Conservation (phyloP, 371 early-diverging fungal species). For the Scutellospora calospora region DNA sequence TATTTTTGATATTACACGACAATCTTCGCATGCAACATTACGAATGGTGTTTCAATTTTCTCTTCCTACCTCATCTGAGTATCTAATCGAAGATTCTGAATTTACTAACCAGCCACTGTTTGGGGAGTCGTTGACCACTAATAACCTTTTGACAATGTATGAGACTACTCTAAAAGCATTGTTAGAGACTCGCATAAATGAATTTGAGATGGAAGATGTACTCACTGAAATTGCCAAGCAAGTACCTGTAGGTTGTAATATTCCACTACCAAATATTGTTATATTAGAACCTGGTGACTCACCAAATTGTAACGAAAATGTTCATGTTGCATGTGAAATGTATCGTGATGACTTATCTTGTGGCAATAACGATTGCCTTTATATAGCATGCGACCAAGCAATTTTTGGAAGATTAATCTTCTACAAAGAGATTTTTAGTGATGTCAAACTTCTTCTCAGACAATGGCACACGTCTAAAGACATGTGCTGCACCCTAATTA, state of each 20-base stretch:
- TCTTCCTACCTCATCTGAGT: too few species aligned
- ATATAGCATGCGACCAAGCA: slow-evolving; percentile 6
- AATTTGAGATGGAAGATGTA: neutral
- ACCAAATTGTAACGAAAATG: neutral
- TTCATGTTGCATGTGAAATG: neutral
- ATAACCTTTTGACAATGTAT: too few species aligned
- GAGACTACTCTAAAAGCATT: too few species aligned
- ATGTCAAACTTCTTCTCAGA: slow-evolving; percentile 7
- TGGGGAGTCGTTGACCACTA: too few species aligned
- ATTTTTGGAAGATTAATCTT: slow-evolving; percentile 17
- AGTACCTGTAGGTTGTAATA: neutral
- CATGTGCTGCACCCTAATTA: slow-evolving; percentile 25
- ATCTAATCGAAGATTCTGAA: too few species aligned
- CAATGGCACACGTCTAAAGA: slow-evolving; percentile 28
- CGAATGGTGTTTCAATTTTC: neutral
- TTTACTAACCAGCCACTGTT: too few species aligned
- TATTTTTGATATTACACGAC: slow-evolving; percentile 1
- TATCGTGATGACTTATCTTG: neutral
- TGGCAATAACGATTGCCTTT: neutral
- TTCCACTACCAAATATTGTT: neutral
- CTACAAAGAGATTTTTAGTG: neutral
- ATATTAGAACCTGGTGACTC: neutral
- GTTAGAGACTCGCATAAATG: neutral
- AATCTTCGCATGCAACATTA: neutral
- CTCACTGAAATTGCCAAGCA: slow-evolving; percentile 4